These are phyloP conservation scores for Fusarium hainanense DNA, from an alignment of 2,329 filamentous ascomycete species.

Conservation along the genomic window DNA sequence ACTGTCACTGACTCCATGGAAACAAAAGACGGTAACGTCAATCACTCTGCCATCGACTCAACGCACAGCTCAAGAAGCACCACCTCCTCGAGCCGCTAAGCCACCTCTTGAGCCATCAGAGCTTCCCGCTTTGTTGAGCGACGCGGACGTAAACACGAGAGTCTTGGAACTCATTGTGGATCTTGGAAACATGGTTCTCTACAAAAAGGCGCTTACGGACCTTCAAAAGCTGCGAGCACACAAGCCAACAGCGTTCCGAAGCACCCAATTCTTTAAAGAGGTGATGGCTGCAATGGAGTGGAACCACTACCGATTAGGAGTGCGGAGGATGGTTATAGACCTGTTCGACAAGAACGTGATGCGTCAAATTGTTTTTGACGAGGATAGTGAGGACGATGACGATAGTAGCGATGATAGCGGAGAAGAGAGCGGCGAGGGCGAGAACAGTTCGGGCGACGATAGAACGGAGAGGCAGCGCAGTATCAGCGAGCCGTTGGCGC, in stretches of 20 bases:
- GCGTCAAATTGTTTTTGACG: conserved; percentile 82
- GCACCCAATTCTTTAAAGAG: conserved; percentile 82
- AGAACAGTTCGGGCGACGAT: conserved; percentile 62
- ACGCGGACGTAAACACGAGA: conserved; percentile 75
- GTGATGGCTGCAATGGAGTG: conserved; percentile 86
- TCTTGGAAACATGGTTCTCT: conserved; percentile 91
- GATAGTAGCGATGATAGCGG: conserved; percentile 63
- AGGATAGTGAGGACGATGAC: conserved; percentile 59
- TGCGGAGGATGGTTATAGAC: conserved; percentile 91
- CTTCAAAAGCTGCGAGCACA: conserved; percentile 82
- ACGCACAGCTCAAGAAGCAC: conserved; percentile 61
- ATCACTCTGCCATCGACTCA: conserved; percentile 63
- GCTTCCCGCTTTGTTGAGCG: conserved; percentile 61
- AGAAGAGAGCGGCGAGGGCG: conserved; percentile 57
- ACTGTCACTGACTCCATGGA: conserved; percentile 75
- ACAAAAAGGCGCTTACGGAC: conserved; percentile 86
- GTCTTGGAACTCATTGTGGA: conserved; percentile 89
- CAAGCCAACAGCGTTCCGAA: conserved; percentile 79
- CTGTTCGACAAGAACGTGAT: conserved; percentile 93
- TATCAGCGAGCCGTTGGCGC: conserved; percentile 57
- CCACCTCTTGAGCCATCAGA: conserved; percentile 58
- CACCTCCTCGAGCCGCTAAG: conserved; percentile 56
- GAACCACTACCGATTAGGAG: conserved; percentile 88
- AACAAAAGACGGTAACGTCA: conserved; percentile 60
- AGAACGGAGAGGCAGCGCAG: conserved; percentile 69